Base-by-base conservation (phyloP, 83 land plant genomes). In the Picea abies region DNA sequence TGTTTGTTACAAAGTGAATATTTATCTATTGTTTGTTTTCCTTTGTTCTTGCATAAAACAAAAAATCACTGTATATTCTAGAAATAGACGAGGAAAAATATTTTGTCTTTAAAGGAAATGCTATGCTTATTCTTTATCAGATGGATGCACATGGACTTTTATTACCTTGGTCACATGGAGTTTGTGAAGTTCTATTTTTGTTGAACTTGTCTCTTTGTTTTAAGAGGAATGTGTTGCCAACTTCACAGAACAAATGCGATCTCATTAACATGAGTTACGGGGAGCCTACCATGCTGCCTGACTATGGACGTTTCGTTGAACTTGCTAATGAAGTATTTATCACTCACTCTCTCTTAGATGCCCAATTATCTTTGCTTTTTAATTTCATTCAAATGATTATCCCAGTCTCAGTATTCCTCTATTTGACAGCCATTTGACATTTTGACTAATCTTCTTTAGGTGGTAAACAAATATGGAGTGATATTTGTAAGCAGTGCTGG, bases 201-300 rank as follows among this genome's bases (percentile, higher is more conserved):
- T 72, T 41, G 52, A 72, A 20, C 25, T 72, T 0, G 44, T 70
- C 26, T 60, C 47, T 82, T 44, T 8, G 26, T 75, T 32, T 41
- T 49, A 75, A 39, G 41, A 71, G 20, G 26, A 14, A 35, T 32
- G 47, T 60, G 64, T 35, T 63, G 79, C 35, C 41, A 65, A 22
- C 56, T 81, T 67, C 85, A 78, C 98, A 98, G 99, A 94, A 94
- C 78, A 98, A 96, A 86, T 98, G 99, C 81, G 93, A 98, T 85
- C 91, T 98, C 39, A 98, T 98, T 87, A 98, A 98, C 83, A 98
- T 98, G 99, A 98, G 99, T 83, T 98, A 98, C 89, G 99, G 99
- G 47, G 99, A 98, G 82, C 90, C 95, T 63, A 90, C 99, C 23
- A 75, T 91, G n/a, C 76, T 91, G 41, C 99, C 99, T 64, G 97